Base-by-base conservation (phyloP, 345 rosid genomes). In the Arabis alpina region DNA sequence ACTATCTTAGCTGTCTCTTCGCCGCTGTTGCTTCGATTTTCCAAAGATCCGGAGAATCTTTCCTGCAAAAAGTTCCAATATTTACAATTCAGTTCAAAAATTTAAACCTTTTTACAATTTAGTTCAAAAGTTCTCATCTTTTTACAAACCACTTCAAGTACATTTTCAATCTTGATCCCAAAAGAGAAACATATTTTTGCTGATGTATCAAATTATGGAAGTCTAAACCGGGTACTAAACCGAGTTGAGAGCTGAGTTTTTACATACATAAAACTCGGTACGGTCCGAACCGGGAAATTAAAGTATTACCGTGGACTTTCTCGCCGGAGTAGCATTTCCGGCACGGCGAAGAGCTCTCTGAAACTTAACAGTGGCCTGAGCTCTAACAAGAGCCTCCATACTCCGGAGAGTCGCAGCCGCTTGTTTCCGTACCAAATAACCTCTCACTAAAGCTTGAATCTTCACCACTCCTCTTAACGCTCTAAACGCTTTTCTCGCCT, bases 331-430 rank as follows among this genome's bases (percentile, higher is more conserved):
- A 3, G 58, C 14, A 2, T 55, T 61, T 27, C 49, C 61, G 54
- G 72, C 59, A 49, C 71, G 69, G 68, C 54, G 72, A 9, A 78
- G 76, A 34, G 81, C 77, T 68, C 81, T 78, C 37, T 82, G 82
- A 51, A 83, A 82, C 65, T 83, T 77, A 40, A 82, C 80, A 15
- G 85, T 72, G 47, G 91, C 74, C 60, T 91, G 95, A 68, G 95
- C 97, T 79, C 92, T 76, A 19, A 91, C 79, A 55, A 91, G 84
- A 5, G 95, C 90, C 63, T 86, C 85, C 92, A 91, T 90, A 76
- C 92, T 71, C 50, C 81, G 85, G 14, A 91, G 84, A 8, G 97
- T 88, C 5, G 86, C 89, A 3, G 87, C 53, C 23, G 94, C 89
- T 68, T 91, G 92, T 64, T 80, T 88, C 71, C 95, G 43, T 62